These are phyloP conservation scores for Nadsonia commutata DNA, from an alignment of 1,139 yeast genomes.

Conservation along the genomic window DNA sequence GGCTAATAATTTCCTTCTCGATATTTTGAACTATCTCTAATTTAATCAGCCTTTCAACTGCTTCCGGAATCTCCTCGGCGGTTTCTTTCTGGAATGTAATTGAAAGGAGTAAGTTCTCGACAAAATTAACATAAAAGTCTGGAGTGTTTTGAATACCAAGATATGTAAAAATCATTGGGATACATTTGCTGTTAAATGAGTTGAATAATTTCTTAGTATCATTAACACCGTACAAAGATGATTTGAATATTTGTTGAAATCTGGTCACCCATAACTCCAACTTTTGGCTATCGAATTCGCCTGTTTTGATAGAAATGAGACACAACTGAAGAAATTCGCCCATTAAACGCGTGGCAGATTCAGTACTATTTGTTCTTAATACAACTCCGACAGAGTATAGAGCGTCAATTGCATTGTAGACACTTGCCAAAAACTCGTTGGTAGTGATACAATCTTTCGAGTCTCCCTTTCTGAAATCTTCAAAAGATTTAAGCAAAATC, in stretches of 20 bases:
- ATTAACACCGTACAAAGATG: not conserved
- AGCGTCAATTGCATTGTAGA: not conserved
- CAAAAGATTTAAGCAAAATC: not conserved
- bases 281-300: not conserved
- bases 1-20: not conserved
- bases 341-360: not conserved
- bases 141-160: not conserved
- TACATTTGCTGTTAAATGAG: not conserved
- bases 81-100: not conserved
- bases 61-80: not conserved
- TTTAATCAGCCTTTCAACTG: not conserved
- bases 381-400: not conserved
- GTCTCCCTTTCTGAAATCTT: not conserved
- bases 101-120: not conserved
- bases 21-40: not conserved
- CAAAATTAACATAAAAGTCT: not conserved
- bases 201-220: not conserved
- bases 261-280: not conserved
- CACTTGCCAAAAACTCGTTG: not conserved
- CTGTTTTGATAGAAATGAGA: not conserved
- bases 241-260: not conserved
- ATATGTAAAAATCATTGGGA: not conserved
- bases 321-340: not conserved
- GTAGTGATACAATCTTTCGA: not conserved
- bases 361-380: not conserved